Percentiles rank a stretch among this genome's conserved stretches.
phyloP scores from a whole-genome alignment of 192 early-diverging fungal genomes.

The Entomortierella parvispora region DNA sequence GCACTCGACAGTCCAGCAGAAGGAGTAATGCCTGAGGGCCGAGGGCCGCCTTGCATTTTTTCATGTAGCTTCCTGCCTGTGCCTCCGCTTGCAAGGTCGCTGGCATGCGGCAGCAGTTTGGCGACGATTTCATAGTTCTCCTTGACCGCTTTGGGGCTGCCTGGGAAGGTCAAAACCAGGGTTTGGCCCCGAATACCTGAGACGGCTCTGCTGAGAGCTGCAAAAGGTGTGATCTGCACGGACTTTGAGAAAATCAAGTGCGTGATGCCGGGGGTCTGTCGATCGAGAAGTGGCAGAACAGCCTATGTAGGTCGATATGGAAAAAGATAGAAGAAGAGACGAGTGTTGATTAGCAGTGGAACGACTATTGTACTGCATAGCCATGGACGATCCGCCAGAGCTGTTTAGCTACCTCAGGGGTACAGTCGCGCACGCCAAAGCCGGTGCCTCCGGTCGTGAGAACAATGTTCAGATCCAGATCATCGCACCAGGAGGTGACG shows the following conservation, averaged over 20 bases:
- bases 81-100: constrained; percentile 72
- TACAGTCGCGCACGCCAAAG: constrained; percentile 84
- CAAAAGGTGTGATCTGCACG: constrained; percentile 86
- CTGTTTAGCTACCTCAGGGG: constrained; percentile 75
- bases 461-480: constrained; percentile 69
- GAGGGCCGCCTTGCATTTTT: constrained; percentile 51
- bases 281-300: constrained; percentile 75
- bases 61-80: constrained; percentile 67
- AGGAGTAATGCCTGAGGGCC: constrained; percentile 21
- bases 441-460: constrained; percentile 95
- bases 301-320: constrained; percentile 57
- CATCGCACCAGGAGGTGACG: constrained; percentile 62
- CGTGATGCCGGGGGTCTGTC: constrained; percentile 77
- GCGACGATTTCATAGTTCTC: constrained; percentile 87
- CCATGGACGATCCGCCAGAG: not conserved
- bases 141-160: constrained; percentile 84
- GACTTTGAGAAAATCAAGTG: constrained; percentile 81
- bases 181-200: constrained; percentile 69
- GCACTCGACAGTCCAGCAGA: not conserved
- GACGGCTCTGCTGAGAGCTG: constrained; percentile 85
- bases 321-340: not conserved
- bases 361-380: not conserved
- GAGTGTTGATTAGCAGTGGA: not conserved
- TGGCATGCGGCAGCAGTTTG: constrained; percentile 82
- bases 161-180: constrained; percentile 87